These are phyloP conservation scores for Aspergillus hiratsukae DNA, from an alignment of 2,329 filamentous ascomycete genomes.

Conservation along the genomic window DNA sequence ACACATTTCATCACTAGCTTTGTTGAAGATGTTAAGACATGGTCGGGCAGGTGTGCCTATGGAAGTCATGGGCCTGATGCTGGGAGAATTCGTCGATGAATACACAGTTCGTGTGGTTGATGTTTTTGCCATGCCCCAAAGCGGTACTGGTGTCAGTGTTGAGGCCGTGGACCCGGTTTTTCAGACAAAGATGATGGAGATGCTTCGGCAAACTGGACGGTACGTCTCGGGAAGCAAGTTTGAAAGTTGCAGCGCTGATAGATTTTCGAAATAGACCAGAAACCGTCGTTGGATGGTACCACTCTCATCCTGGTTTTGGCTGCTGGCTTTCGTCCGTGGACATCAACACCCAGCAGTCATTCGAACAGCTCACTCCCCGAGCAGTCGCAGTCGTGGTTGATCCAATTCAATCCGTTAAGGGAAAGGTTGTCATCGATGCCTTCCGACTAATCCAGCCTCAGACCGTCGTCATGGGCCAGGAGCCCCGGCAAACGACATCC, in stretches of 20 bases:
- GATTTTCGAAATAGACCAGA: constrained; percentile 62
- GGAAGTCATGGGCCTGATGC: constrained; percentile 99
- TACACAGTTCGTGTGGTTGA: constrained; percentile 98
- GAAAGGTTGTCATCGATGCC: constrained; percentile 98
- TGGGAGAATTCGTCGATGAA: constrained; percentile 97
- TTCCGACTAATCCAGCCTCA: constrained; percentile 98
- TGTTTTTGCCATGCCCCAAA: constrained; percentile 99
- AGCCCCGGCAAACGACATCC: constrained; percentile 94
- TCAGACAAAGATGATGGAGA: constrained; percentile 99
- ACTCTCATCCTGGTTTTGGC: constrained; percentile 97
- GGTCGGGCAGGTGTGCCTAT: constrained; percentile 96
- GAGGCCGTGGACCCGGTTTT: constrained; percentile 98
- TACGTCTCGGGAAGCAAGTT: constrained; percentile 40
- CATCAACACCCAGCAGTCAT: constrained; percentile 99
- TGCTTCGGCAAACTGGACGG: constrained; percentile 96
- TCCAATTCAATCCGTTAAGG: constrained; percentile 98
- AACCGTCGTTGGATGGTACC: constrained; percentile 98
- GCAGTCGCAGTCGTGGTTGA: constrained; percentile 97
- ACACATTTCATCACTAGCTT: constrained; percentile 94
- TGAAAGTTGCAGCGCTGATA: constrained; percentile 7
- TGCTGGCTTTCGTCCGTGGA: constrained; percentile 99
- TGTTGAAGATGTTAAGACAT: constrained; percentile 98
- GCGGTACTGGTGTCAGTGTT: constrained; percentile 94
- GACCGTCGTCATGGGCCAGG: constrained; percentile 94
- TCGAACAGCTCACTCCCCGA: constrained; percentile 94